Evolutionary conservation across 2,329 filamentous ascomycete species (phyloP).

Genomic region (Fusarium xylarioides): DNA sequence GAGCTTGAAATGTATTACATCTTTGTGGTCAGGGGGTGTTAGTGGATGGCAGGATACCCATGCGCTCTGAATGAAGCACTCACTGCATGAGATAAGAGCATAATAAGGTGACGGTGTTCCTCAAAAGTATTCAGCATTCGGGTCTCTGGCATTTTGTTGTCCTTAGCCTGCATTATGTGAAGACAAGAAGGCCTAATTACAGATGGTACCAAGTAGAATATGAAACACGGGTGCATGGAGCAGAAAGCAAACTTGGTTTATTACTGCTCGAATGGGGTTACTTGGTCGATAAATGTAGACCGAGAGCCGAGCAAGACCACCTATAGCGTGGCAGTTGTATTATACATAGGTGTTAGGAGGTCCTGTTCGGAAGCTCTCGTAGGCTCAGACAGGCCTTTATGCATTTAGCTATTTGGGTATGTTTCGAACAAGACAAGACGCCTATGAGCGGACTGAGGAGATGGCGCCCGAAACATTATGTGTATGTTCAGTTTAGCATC

Average conservation of each 20-base stretch:
- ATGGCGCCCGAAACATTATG: background rate
- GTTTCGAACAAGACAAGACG: conserved; percentile 18
- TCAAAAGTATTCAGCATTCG: background rate
- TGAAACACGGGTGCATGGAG: background rate
- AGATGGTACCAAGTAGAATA: conserved; percentile 4
- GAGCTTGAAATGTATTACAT: conserved; percentile 13
- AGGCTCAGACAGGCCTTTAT: background rate
- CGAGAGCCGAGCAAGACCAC: background rate
- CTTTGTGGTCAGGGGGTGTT: conserved; percentile 22
- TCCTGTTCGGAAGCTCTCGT: background rate
- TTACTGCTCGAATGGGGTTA: conserved; percentile 9
- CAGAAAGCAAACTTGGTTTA: conserved; percentile 4
- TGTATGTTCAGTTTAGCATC: background rate
- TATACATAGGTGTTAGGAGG: conserved; percentile 21
- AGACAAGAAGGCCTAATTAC: conserved; percentile 1
- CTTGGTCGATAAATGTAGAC: conserved; percentile 4
- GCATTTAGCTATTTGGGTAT: conserved; percentile 10
- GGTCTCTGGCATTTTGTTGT: background rate
- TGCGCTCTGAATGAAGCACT: conserved; percentile 19
- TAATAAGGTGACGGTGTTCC: conserved; percentile 5
- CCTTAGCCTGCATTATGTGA: background rate
- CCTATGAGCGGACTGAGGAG: conserved; percentile 3
- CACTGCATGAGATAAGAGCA: conserved; percentile 28
- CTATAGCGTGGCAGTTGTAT: conserved; percentile 23
- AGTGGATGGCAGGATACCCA: conserved; percentile 39